A percentile compares a stretch with the other conserved stretches of the same genome.
Conservation (phyloP, 2,329 filamentous ascomycete genomes). For the Sporothrix phasma region DNA sequence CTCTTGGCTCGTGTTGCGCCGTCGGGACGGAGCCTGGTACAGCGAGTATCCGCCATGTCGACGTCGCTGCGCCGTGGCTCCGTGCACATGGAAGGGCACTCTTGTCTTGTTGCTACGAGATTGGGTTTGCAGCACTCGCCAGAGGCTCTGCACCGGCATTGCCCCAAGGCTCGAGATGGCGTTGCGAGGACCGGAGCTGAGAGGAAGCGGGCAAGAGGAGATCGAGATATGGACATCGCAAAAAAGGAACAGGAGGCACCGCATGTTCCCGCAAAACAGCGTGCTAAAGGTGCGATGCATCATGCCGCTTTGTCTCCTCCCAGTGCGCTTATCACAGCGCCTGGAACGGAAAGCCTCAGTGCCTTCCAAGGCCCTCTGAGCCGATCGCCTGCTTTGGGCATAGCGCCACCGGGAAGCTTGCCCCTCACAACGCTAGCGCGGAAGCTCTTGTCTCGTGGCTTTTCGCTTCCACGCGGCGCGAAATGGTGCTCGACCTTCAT, state of each 20-base stretch:
- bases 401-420: slow-evolving; percentile 9
- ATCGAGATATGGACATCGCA: neutral
- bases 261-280: neutral
- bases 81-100: neutral
- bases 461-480: neutral
- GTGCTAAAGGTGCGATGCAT: neutral
- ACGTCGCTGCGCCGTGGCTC: neutral
- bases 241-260: neutral
- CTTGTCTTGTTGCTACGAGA: neutral
- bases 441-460: neutral
- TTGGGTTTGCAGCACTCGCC: neutral
- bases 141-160: neutral
- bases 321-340: neutral
- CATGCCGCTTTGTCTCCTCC: neutral
- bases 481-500: neutral
- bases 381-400: slow-evolving; percentile 2
- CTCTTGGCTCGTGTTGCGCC: neutral
- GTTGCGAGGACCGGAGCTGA: neutral
- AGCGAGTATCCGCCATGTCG: neutral
- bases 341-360: neutral
- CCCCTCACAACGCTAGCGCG: neutral
- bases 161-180: neutral
- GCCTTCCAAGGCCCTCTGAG: slow-evolving; percentile 1
- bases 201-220: neutral
- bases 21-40: neutral